Evolutionary conservation across 169 alveolate genomes (phyloP).

Genomic region (Cyclospora cayetanensis): DNA sequence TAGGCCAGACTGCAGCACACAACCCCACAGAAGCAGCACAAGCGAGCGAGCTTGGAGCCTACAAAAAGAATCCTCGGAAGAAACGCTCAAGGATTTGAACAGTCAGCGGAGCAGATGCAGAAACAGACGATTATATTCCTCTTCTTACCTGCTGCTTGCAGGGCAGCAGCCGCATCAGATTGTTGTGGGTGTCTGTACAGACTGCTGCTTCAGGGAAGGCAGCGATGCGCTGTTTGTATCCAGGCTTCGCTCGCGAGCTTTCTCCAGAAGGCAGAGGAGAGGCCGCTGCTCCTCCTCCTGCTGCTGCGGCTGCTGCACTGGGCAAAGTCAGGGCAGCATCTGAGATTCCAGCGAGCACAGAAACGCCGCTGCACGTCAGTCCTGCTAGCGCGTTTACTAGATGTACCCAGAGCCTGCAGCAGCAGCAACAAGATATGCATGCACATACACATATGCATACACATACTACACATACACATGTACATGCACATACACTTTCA

Average conservation of each 20-base stretch:
- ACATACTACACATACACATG: too few relatives aligned
- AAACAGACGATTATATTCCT: too few relatives aligned
- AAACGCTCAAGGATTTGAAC: too few relatives aligned
- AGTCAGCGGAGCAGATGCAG: background rate
- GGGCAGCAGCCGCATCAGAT: constrained; percentile 22
- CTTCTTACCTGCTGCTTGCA: constrained; percentile 32
- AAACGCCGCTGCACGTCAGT: background rate
- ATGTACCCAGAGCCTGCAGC: constrained; percentile 17
- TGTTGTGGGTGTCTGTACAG: constrained; percentile 20
- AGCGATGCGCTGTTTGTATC: background rate
- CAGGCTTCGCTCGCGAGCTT: background rate
- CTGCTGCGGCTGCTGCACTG: constrained; percentile 41
- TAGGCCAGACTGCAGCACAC: constrained; percentile 34
- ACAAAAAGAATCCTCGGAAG: too few relatives aligned
- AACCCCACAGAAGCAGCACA: background rate
- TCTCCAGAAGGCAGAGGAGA: background rate
- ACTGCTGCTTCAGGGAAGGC: background rate
- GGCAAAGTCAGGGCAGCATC: background rate
- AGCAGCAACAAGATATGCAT: constrained; percentile 13
- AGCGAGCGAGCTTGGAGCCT: too few relatives aligned
- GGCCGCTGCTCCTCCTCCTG: constrained; percentile 1
- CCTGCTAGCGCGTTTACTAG: background rate
- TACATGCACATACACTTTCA: too few relatives aligned
- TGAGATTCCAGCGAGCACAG: background rate
- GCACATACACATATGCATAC: too few relatives aligned